Evolutionary conservation across 345 rosid genomes (phyloP), one percentile per base, ranked within the genome.

Genomic region (Kandelia obovata): DNA sequence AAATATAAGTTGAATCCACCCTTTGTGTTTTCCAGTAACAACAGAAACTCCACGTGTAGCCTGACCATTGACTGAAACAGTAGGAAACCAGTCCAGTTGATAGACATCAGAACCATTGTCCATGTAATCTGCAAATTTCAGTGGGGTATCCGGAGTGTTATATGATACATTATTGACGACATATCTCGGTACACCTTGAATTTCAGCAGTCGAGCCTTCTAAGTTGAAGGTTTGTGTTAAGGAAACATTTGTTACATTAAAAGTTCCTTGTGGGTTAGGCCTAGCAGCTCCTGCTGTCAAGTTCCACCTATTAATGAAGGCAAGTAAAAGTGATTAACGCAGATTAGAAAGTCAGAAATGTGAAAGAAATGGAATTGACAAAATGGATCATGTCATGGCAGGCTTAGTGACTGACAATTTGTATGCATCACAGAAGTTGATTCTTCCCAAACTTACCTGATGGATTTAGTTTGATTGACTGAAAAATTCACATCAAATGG

Each of bases 221-320:
- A 83, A 78, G 62, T 78, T 5, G 57, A 80, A 75, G 67, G 72
- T 79, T 56, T 80, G 90, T 1, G 85, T 64, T 6, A 84, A 28
- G 61, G 84, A 64, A 10, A 83, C 82, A 37, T 81, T 74, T 5
- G 67, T 9, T 30, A 84, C 74, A 6, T 83, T 82, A 46, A 86
- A 86, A 4, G 86, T 66, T 56, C 93, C 89, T 71, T 88, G 90
- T 4, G 87, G 86, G 69, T 88, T 86, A 7, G 86, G 79, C 85
- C 90, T 84, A 5, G 90, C 86, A 8, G 87, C 89, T 27, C 93
- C 89, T 63, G 84, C 71, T 0, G 77, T 68, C 70, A 88, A 7
- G 63, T 88, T 86, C 83, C 72, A 78, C 79, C 93, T 87, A 5
- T 55, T n/a, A 55, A 23, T 26, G 23, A 9, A 55, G 23, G 5